Percentiles rank a stretch among this genome's conserved stretches.
These are phyloP conservation scores for Pholiota molesta DNA, from an alignment of 768 basidiomycete species.

Conservation along the genomic window DNA sequence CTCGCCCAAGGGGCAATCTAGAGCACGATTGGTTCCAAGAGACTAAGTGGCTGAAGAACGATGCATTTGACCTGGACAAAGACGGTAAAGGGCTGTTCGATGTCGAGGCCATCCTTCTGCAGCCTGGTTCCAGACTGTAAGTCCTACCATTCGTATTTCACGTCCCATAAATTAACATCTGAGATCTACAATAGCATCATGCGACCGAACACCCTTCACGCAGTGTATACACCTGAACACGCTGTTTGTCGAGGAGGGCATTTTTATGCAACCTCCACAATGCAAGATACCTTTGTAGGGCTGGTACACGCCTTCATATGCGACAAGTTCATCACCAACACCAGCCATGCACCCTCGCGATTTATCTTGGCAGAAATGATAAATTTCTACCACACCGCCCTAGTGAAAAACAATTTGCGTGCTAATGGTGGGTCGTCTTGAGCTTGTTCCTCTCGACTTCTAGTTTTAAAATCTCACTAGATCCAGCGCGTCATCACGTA, in stretches of 20 bases:
- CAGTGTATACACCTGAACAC: conserved; percentile 14
- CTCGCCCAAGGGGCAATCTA: neutral
- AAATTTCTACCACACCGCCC: conserved; percentile 11
- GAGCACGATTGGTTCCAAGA: neutral
- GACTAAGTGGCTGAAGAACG: neutral
- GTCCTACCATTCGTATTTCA: conserved; percentile 3
- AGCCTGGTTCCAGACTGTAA: neutral
- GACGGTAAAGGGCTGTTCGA: neutral
- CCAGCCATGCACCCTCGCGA: conserved; percentile 10
- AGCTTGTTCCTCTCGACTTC: too few species aligned
- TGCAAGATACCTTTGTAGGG: conserved; percentile 18
- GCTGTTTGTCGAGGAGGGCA: conserved; percentile 27
- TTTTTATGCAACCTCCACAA: conserved; percentile 18
- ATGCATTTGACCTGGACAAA: neutral
- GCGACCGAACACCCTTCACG: conserved; percentile 20
- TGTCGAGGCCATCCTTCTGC: neutral
- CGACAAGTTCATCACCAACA: conserved; percentile 17
- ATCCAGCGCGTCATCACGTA: neutral
- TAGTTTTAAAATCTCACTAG: neutral
- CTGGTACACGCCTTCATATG: conserved; percentile 21
- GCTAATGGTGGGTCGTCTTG: neutral
- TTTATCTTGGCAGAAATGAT: conserved; percentile 17
- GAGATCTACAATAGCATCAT: conserved; percentile 18
- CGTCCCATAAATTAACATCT: too few species aligned
- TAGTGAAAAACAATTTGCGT: neutral